Conservation (phyloP, 805 yeast species). For the Myxozyma vanderwaltii region DNA sequence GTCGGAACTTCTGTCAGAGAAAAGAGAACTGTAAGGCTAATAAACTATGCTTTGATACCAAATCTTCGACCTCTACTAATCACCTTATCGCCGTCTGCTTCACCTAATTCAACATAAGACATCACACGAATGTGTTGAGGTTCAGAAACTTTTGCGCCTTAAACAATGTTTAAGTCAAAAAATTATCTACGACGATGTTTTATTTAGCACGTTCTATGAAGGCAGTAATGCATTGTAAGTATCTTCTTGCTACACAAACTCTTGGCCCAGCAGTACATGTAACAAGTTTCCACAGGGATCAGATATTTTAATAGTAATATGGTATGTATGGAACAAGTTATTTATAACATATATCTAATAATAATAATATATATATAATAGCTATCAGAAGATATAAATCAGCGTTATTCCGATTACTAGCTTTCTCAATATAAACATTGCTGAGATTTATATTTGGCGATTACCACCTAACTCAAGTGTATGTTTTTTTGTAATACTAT, state of each 20-base stretch:
- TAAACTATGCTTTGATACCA: conserved; percentile 56
- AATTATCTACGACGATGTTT: conserved; percentile 75
- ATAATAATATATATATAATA: too few relatives aligned
- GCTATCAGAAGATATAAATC: conserved; percentile 95
- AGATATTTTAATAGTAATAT: too few relatives aligned
- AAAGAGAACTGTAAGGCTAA: conserved; percentile 80
- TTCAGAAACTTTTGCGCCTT: conserved; percentile 91
- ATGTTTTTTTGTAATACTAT: conserved; percentile 79
- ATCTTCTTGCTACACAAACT: conserved; percentile 79
- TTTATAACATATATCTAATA: too few relatives aligned
- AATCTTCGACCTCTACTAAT: conserved; percentile 80
- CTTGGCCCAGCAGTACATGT: conserved; percentile 97
- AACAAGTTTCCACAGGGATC: too few relatives aligned
- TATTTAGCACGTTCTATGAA: conserved; percentile 56
- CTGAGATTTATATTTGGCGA: conserved; percentile 87
- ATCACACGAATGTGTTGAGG: conserved; percentile 77
- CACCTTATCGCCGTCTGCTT: conserved; percentile 79
- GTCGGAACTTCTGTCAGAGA: conserved; percentile 84
- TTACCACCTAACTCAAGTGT: conserved; percentile 95
- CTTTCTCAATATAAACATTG: conserved; percentile 76
- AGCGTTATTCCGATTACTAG: conserved; percentile 70
- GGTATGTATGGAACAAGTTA: too few relatives aligned
- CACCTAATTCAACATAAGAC: conserved; percentile 73
- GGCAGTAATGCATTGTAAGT: conserved; percentile 70
- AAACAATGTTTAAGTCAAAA: conserved; percentile 71